Evolutionary conservation across 805 yeast genomes (phyloP).

Genomic region (Candida stauntonica): DNA sequence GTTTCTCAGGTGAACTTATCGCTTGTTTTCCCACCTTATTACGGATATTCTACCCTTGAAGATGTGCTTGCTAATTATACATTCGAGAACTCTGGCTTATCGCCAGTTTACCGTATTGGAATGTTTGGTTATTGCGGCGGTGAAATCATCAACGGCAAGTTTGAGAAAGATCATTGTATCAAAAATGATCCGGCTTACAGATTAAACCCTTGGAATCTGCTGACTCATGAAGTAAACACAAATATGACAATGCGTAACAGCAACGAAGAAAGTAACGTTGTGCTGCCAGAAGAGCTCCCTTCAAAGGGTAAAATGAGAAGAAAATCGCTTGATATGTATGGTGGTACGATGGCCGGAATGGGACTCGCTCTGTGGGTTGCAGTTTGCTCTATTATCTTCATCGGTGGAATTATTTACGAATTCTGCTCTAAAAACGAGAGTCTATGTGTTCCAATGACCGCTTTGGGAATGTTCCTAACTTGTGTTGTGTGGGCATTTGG

Average conservation of each 20-base stretch:
- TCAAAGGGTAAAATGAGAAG: neutral
- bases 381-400: neutral
- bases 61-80: slow-evolving; percentile 1
- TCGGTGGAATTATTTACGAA: neutral
- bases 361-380: slow-evolving; percentile 5
- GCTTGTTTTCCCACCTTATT: slow-evolving; percentile 6
- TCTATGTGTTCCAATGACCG: neutral
- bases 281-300: slow-evolving; percentile 3
- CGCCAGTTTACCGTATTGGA: slow-evolving; percentile 4
- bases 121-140: slow-evolving; percentile 8
- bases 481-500: neutral
- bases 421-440: neutral
- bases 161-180: slow-evolving; percentile 3
- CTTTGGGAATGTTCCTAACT: neutral
- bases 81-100: slow-evolving; percentile 3
- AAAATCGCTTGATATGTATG: slow-evolving; percentile 3
- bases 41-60: neutral
- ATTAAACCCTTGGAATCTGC: neutral
- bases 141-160: neutral
- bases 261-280: neutral
- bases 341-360: slow-evolving; percentile 6
- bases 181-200: slow-evolving; percentile 1
- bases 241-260: neutral
- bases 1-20: slow-evolving; percentile 2
- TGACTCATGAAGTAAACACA: slow-evolving; percentile 1